Evolutionary conservation across 1,284 basidiomycete genomes (phyloP).

Genomic region (Naganishia cerealis): DNA sequence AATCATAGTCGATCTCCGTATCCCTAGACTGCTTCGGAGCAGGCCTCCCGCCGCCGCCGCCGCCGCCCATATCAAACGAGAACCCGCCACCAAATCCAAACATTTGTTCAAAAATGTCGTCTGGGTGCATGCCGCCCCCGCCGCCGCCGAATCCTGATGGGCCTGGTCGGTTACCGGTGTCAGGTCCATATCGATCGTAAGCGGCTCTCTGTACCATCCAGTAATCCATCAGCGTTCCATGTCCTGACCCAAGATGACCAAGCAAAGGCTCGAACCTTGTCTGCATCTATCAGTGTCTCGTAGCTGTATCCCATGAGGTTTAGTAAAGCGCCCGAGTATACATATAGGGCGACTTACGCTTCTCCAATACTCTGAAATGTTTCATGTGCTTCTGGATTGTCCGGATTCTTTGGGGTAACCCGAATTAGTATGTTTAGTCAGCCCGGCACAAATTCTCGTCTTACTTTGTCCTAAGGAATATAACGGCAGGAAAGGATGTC

Average conservation of each 20-base stretch:
- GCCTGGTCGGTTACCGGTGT: conserved; percentile 56
- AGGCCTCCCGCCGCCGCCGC: conserved; percentile 39
- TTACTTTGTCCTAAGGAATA: conserved; percentile 15
- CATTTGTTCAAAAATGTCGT: conserved; percentile 76
- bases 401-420: conserved; percentile 50
- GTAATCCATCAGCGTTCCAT: not conserved
- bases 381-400: conserved; percentile 61
- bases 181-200: conserved; percentile 80
- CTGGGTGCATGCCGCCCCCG: conserved; percentile 59
- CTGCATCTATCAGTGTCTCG: conserved; percentile 76
- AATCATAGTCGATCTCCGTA: conserved; percentile 75
- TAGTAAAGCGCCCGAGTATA: not conserved
- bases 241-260: not conserved
- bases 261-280: conserved; percentile 50
- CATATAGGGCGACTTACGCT: conserved; percentile 62
- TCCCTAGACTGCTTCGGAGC: conserved; percentile 57
- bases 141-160: conserved; percentile 56
- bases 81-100: conserved; percentile 62
- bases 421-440: not conserved
- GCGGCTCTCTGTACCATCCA: conserved; percentile 52
- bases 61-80: conserved; percentile 56
- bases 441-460: not conserved
- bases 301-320: conserved; percentile 60
- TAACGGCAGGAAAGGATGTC: not conserved
- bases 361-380: conserved; percentile 86